Base-by-base conservation (phyloP, 306 rosid species). In the Lathyrus tuberosus region DNA sequence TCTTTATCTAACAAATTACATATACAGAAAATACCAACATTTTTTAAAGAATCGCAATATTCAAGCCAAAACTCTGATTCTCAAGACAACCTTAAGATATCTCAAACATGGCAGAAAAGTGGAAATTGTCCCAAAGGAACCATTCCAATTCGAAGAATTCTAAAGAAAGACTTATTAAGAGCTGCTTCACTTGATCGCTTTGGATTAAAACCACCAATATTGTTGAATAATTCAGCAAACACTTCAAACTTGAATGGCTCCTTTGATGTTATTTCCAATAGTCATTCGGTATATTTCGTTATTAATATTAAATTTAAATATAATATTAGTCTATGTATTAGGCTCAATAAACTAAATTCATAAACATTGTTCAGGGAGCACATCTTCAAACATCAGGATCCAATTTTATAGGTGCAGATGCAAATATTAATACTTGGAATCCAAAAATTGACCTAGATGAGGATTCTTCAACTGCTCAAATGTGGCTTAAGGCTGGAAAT, bases 111-210 rank as follows among this genome's bases (percentile, higher is more conserved):
- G 96, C 96, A 79, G 1, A 86, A 26, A 66, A 84, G 81, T 59
- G 96, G 91, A 76, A 81, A 75, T 6, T 86, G 97, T 79, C 96
- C 96, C 6, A 7, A 82, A 9, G 96, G 91, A 80, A 85, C 89
- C 1, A 22, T 88, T 41, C 91, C 93, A 1, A 80, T 88, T 51
- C 79, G 93, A 13, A 86, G 91, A 80, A 72, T 87, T 61, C 30
- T 5, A 48, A 72, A 31, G 66, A 41, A 70, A 8, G 88, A 91
- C 26, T 64, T 88, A 10, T 18, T 77, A 3, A 74, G 91, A 74
- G 70, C 68, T 30, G 0, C 69, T 62, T 84, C 88, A n/a, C 56
- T 85, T 1, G 22, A 77, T 3, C 75, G 61, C 10, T 88, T 82
- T 8, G 96, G 89, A 5, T 69, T 18, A 61, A 85, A 91, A 53